Conservation (phyloP, 139 green algal genomes). For the Zygnema circumcarinatum region DNA sequence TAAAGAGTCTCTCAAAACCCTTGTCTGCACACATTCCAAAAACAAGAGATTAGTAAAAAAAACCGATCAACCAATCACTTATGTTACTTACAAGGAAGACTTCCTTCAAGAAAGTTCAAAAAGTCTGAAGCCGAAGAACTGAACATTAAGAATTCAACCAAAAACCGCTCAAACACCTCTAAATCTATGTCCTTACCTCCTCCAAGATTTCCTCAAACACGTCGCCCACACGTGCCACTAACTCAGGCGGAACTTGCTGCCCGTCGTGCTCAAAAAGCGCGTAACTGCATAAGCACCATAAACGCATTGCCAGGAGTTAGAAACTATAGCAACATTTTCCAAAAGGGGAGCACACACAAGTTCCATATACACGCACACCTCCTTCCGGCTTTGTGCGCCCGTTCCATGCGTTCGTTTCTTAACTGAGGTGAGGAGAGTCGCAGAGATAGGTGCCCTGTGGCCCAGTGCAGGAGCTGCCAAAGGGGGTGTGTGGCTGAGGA, state of each 20-base stretch:
- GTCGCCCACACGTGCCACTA: conserved; percentile 25
- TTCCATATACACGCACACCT: background rate
- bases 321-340: background rate
- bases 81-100: background rate
- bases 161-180: background rate
- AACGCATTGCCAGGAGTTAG: background rate
- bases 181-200: conserved; percentile 14
- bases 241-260: background rate
- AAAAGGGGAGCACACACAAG: background rate
- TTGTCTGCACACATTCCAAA: conserved; percentile 18
- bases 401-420: no score
- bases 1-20: background rate
- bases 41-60: background rate
- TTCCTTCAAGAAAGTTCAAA: background rate
- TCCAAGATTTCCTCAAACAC: conserved; percentile 50
- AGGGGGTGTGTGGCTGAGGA: background rate
- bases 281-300: conserved; percentile 34
- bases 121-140: background rate
- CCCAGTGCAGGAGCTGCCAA: background rate
- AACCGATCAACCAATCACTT: no score
- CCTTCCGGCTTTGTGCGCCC: background rate
- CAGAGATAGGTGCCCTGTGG: background rate
- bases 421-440: no score
- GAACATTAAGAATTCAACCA: background rate
- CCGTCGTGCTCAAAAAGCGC: conserved; percentile 37